phyloP scores from a whole-genome alignment of 352 stramenopile species.

The Phytophthora colocasiae region DNA sequence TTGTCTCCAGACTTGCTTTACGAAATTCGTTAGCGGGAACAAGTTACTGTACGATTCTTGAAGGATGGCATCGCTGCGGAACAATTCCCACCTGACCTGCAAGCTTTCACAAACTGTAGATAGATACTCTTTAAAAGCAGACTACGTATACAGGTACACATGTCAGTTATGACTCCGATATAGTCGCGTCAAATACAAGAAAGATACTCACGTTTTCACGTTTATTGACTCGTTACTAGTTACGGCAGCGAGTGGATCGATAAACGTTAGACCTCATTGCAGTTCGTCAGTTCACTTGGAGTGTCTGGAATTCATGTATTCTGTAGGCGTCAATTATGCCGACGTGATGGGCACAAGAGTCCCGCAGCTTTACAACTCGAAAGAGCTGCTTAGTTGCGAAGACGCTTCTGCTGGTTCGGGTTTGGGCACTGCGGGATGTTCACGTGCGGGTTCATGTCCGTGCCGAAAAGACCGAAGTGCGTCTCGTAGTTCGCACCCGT shows the following conservation, averaged over 20 bases:
- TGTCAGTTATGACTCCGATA: no score
- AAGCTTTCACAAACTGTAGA: no score
- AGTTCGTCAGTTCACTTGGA: slow-evolving; percentile 3
- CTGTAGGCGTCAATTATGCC: not conserved
- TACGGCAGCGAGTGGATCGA: no score
- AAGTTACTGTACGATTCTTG: no score
- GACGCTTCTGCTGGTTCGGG: slow-evolving; percentile 20
- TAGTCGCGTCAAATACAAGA: no score
- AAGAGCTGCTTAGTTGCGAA: slow-evolving; percentile 9
- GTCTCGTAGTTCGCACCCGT: slow-evolving; percentile 53
- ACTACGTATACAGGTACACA: no score
- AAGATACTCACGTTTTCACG: not conserved
- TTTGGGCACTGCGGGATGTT: slow-evolving; percentile 40
- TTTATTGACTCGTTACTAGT: slow-evolving; percentile 7
- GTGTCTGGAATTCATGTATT: slow-evolving; percentile 10
- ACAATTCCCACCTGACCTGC: no score
- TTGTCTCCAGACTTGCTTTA: no score
- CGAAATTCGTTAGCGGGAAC: no score
- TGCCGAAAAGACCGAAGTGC: slow-evolving; percentile 58
- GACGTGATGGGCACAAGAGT: slow-evolving; percentile 1
- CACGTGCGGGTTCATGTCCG: slow-evolving; percentile 47
- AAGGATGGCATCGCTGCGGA: no score
- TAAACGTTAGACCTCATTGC: not conserved
- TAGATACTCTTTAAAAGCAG: no score
- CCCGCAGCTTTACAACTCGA: not conserved